Base-by-base conservation (phyloP, 2,329 filamentous ascomycete species). In the Knufia petricola region DNA sequence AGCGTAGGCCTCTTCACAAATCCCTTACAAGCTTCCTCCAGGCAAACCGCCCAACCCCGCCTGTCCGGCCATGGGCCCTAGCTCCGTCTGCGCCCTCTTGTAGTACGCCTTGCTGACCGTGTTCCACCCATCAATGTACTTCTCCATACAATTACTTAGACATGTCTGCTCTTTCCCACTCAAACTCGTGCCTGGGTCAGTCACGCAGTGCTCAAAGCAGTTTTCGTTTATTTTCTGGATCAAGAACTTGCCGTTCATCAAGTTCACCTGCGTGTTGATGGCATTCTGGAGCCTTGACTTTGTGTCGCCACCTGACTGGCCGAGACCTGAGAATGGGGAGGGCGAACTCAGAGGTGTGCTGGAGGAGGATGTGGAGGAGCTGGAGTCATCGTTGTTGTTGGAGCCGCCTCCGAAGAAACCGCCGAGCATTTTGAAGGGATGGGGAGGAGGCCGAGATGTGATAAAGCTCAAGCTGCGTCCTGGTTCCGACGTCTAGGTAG, bases 71-170 rank as follows among this genome's bases (percentile, higher is more conserved):
- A 46, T 24, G 24, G 21, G 12, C 37, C 44, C 21, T 47, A n/a
- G 24, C 45, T 82, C 81, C 56, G 74, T 73, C 65, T 82, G 79
- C 66, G 80, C 66, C 58, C 78, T 74, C 54, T 67, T 66, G 60
- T 87, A 77, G 64, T 87, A 87, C 34, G 81, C 74, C 41, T 73
- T 66, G 69, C 81, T 84, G 61, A 86, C 81, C 54, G 76, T 70
- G 69, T 88, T 88, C 85, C 85, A 90, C 9, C 84, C 77, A 26
- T 75, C 70, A 74, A 89, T 86, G 73, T 89, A 90, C 68, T 89
- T 89, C 60, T 89, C 84, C 79, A 88, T 85, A 72, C 85, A 90
- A 52, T 76, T 73, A 17, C 77, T 85, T 61, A 85, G 75, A 70
- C 85, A 90, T 19, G 76, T 73, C 62, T 79, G 73, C 65, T 90